Conservation (phyloP, 805 yeast species). For the Lachancea cidri region DNA sequence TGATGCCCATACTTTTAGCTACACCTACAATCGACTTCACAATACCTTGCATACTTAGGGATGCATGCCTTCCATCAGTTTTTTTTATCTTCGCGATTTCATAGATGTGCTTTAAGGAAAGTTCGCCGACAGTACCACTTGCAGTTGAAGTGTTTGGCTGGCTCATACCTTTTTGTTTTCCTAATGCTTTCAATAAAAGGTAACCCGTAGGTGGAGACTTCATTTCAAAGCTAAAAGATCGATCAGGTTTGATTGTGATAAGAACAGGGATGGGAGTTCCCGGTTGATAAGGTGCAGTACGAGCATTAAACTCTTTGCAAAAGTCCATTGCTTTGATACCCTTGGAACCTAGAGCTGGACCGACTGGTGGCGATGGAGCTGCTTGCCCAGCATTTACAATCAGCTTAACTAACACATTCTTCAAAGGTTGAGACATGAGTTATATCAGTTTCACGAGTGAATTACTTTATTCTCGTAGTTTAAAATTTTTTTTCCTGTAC, state of each 20-base stretch:
- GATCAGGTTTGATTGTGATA: conserved; percentile 85
- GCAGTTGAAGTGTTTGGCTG: conserved; percentile 33
- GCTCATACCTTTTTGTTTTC: conserved; percentile 73
- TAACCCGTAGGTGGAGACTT: conserved; percentile 91
- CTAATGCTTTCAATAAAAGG: conserved; percentile 68
- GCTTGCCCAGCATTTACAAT: conserved; percentile 97
- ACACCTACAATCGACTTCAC: conserved; percentile 80
- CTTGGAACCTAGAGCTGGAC: conserved; percentile 97
- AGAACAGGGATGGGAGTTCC: conserved; percentile 89
- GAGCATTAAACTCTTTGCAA: conserved; percentile 96
- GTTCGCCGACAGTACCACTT: conserved; percentile 48
- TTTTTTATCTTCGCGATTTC: conserved; percentile 93
- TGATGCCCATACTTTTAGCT: conserved; percentile 85
- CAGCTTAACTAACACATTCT: conserved; percentile 72
- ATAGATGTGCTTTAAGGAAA: conserved; percentile 81
- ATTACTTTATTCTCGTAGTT: background rate
- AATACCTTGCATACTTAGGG: conserved; percentile 64
- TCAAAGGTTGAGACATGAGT: conserved; percentile 37
- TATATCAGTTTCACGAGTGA: no score
- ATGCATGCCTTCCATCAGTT: conserved; percentile 73
- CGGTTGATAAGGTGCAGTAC: conserved; percentile 80
- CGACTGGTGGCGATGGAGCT: conserved; percentile 98
- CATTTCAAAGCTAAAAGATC: conserved; percentile 79
- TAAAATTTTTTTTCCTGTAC: background rate
- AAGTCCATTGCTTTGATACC: conserved; percentile 98